Evolutionary conservation across 306 rosid genomes (phyloP), one percentile per base, ranked within the genome.

Genomic region (Comarum palustre): DNA sequence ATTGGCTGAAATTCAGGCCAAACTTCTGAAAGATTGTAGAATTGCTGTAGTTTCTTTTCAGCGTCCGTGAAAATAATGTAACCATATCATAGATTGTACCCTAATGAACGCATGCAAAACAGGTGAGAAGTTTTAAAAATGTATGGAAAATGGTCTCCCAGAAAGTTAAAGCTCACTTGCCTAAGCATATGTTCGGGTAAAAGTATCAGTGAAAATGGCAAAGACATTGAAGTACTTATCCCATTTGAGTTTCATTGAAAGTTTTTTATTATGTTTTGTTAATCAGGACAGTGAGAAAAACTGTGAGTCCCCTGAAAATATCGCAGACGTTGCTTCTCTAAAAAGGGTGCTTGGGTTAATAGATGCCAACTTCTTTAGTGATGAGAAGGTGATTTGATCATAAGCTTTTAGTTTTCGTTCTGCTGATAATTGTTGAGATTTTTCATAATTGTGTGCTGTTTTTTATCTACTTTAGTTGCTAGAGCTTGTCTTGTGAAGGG

Each of bases 291-390:
- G 84, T 77, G 84, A 77, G 64, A 85, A 59, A 4, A 78, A 79
- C 20, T 17, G 68, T 71, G 75, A 71, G 31, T 69, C n/a, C 15
- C 68, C 76, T 65, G 73, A 61, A 54, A 74, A 61, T 62, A 57
- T 50, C 36, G 66, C 41, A 25, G 65, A 57, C 62, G 32, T 66
- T 45, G 63, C 90, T 11, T 70, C 84, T 68, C 62, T 85, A 4
- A 77, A 80, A 78, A n/a, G 77, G 75, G 81, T 62, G 4, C 78
- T 89, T 41, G 75, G 76, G 46, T 75, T 86, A 69, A 78, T 92
- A 73, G 92, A 90, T 80, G 89, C 95, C 77, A 81, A 73, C 79
- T 88, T 90, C 80, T 88, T 88, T 86, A 69, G 64, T 13, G 75
- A 84, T 68, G 38, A 58, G 17, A 86, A 84, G 89, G 95, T 89